Percentiles rank a stretch among this genome's conserved stretches.
Evolutionary conservation across 257 asterid species (phyloP).

Genomic region (Vinca minor): DNA sequence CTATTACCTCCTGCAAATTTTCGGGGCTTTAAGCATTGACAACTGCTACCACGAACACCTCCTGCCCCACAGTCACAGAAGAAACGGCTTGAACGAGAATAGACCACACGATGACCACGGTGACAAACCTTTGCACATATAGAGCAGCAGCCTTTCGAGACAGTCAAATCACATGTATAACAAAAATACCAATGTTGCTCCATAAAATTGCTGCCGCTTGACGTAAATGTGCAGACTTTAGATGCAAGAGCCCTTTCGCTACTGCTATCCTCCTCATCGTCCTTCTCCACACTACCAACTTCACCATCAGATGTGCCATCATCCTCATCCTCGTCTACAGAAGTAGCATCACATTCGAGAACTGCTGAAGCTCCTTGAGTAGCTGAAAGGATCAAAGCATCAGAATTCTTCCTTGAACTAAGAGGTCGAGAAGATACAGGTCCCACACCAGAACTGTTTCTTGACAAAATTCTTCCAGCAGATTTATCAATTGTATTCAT

Average conservation of each 20-base stretch:
- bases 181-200: conserved; percentile 99
- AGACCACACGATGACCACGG: conserved; percentile 98
- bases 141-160: conserved; percentile 97
- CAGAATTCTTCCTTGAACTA: conserved; percentile 60
- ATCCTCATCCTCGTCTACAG: conserved; percentile 95
- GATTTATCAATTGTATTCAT: conserved; percentile 40
- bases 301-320: conserved; percentile 99
- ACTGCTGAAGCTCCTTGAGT: conserved; percentile 63
- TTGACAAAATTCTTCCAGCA: conserved; percentile 44
- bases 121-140: conserved; percentile 98
- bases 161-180: conserved; percentile 94
- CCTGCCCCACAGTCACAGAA: conserved; percentile 99
- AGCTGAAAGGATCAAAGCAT: conserved; percentile 57
- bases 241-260: conserved; percentile 88
- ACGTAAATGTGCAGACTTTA: conserved; percentile 95
- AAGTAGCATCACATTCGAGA: conserved; percentile 89
- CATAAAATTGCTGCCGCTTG: conserved; percentile 99
- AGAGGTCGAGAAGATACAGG: conserved; percentile 48
- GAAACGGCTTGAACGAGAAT: conserved; percentile 97
- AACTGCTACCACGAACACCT: conserved; percentile 93
- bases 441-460: conserved; percentile 50
- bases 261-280: conserved; percentile 86
- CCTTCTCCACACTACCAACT: conserved; percentile 87
- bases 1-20: conserved; percentile 58
- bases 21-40: conserved; percentile 96